Conservation (phyloP, 371 early-diverging fungal species). For the Mucor velutinosus region DNA sequence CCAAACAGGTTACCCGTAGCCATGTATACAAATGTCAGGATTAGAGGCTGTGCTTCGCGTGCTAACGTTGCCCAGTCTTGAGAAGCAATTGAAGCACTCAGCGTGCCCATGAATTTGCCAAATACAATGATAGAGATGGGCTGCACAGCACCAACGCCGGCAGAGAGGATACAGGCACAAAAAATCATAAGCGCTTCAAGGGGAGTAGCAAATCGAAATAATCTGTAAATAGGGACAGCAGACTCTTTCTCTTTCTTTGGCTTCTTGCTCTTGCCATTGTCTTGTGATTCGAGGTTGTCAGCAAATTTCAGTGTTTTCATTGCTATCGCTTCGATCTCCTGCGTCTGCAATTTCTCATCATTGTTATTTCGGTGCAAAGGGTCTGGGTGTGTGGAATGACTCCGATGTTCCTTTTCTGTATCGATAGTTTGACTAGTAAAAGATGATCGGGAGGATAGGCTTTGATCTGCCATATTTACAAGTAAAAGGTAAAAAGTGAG, state of each 20-base stretch:
- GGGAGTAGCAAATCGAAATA: slow-evolving; percentile 70
- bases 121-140: slow-evolving; percentile 44
- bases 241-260: slow-evolving; percentile 40
- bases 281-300: background rate
- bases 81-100: slow-evolving; percentile 9
- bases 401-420: slow-evolving; percentile 8
- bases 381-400: background rate
- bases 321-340: slow-evolving; percentile 25
- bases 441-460: slow-evolving; percentile 25
- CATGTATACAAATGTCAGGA: slow-evolving; percentile 50
- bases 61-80: slow-evolving; percentile 16
- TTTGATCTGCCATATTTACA: slow-evolving; percentile 9
- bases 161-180: slow-evolving; percentile 19
- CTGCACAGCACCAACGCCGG: slow-evolving; percentile 32
- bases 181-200: slow-evolving; percentile 59
- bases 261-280: slow-evolving; percentile 25
- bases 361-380: background rate
- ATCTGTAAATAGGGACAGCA: slow-evolving; percentile 48
- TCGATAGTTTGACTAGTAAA: slow-evolving; percentile 19
- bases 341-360: slow-evolving; percentile 17
- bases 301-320: slow-evolving; percentile 10
- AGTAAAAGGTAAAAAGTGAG: background rate
- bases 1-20: slow-evolving; percentile 41
- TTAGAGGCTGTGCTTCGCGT: slow-evolving; percentile 19
- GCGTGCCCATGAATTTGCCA: slow-evolving; percentile 39